These are phyloP conservation scores for Rubus idaeus DNA, from an alignment of 306 rosid species.

Conservation along the genomic window DNA sequence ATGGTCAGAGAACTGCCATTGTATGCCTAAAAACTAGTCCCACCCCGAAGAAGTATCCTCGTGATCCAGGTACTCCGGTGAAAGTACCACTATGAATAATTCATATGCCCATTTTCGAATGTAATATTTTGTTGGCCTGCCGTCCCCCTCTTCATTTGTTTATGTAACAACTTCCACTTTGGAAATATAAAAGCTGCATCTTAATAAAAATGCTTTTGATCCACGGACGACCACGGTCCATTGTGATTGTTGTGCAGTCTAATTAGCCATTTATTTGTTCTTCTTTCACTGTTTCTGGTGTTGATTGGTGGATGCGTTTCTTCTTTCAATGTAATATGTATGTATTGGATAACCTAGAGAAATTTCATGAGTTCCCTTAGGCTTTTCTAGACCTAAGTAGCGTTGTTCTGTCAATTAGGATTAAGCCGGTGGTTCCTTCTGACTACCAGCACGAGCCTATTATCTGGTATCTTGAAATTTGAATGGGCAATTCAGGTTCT, in stretches of 20 bases:
- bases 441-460: too few relatives aligned
- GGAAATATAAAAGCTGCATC: background rate
- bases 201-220: slow-evolving; percentile 17
- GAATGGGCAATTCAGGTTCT: too few relatives aligned
- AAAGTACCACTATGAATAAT: slow-evolving; percentile 62
- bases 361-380: background rate
- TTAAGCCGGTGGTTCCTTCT: too few relatives aligned
- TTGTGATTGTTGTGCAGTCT: background rate
- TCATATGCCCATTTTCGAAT: slow-evolving; percentile 6
- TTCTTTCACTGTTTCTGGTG: background rate
- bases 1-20: slow-evolving; percentile 81
- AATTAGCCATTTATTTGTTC: background rate
- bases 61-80: slow-evolving; percentile 78
- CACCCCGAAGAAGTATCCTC: slow-evolving; percentile 79
- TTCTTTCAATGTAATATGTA: background rate
- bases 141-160: background rate
- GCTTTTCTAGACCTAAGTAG: background rate
- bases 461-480: too few relatives aligned
- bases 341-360: background rate
- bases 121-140: slow-evolving; percentile 19
- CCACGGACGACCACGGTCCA: background rate
- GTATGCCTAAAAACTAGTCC: slow-evolving; percentile 60
- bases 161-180: slow-evolving; percentile 11
- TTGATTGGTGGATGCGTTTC: background rate
- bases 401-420: too few relatives aligned